Evolutionary conservation across 2,329 filamentous ascomycete species (phyloP), one percentile per base, ranked within the genome.

Genomic region (Sporothrix luriei): DNA sequence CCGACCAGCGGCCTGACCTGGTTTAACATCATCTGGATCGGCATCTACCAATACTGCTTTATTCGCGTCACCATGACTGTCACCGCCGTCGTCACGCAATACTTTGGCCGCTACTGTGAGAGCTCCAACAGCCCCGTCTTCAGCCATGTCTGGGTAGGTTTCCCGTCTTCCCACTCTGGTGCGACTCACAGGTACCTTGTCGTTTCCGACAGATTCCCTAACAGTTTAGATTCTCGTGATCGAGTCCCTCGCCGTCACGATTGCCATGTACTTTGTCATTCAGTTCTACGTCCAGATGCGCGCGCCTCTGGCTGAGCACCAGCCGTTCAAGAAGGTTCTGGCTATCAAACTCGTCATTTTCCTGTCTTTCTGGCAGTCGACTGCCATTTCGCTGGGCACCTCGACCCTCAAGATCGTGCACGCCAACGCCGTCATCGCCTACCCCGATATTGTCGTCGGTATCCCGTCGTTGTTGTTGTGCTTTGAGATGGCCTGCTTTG

Each of bases 291-390:
- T 91, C 40, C 92, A 96, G 78, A 83, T 95, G 59, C 88, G 87
- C 72, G 80, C 84, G 0, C 87, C 91, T 70, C 84, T 97, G 33
- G 83, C 84, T 9, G 85, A 89, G 68, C 87, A 96, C 76, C 84
- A 82, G 21, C 91, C 92, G 0, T 90, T 94, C 73, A 79, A 94
- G 73, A 97, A 97, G 79, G 88, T 97, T 33, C 77, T 93, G 24
- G 91, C 92, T 75, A 95, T 97, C 80, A 97, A 97, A 79, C 84
- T 96, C 38, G 92, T 96, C 76, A 93, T 97, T 76, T 97, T 97
- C 82, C 85, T 97, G 74, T 93, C 90, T 48, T 96, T 96, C 79
- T 97, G 93, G 93, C 93, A 97, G 80, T 84, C 78, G 2, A 80
- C 82, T 4, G 79, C 82, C 72, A 84, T 86, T 72, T 84, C 82